phyloP scores from a whole-genome alignment of 2,329 filamentous ascomycete species.

The Phialocephala subalpina region DNA sequence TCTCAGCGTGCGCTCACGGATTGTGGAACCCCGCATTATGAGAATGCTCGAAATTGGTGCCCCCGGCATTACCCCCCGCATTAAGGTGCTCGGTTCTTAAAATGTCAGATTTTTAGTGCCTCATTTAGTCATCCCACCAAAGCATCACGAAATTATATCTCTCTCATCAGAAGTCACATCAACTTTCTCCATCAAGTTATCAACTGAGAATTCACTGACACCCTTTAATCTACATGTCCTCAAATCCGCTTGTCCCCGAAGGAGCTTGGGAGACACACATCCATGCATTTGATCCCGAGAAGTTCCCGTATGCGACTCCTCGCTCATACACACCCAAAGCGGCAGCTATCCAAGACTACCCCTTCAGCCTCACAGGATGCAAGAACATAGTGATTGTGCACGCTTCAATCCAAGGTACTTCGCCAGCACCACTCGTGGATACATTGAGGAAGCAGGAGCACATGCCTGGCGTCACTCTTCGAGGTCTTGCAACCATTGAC shows the following conservation, averaged over 20 bases:
- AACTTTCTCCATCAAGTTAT: neutral
- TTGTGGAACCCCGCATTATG: constrained; percentile 6
- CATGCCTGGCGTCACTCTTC: neutral
- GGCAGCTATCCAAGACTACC: constrained; percentile 5
- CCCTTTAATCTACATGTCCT: no score
- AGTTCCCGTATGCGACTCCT: neutral
- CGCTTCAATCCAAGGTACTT: constrained; percentile 4
- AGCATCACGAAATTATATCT: neutral
- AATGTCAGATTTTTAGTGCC: neutral
- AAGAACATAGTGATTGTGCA: constrained; percentile 5
- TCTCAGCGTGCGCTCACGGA: neutral
- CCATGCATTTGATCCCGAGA: constrained; percentile 7
- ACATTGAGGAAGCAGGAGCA: neutral
- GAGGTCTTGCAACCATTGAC: constrained; percentile 6
- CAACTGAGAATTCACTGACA: no score
- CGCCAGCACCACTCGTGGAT: constrained; percentile 5
- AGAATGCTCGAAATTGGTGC: neutral
- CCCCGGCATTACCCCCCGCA: neutral
- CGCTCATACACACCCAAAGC: constrained; percentile 1
- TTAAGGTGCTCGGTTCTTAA: neutral
- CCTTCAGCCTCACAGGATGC: neutral
- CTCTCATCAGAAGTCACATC: neutral
- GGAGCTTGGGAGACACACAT: constrained; percentile 10
- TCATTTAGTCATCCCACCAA: no score
- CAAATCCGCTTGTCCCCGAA: constrained; percentile 8